Percentiles rank a stretch among this genome's conserved stretches.
Evolutionary conservation across 371 early-diverging fungal genomes (phyloP).

Genomic region (Mortierella sp.): DNA sequence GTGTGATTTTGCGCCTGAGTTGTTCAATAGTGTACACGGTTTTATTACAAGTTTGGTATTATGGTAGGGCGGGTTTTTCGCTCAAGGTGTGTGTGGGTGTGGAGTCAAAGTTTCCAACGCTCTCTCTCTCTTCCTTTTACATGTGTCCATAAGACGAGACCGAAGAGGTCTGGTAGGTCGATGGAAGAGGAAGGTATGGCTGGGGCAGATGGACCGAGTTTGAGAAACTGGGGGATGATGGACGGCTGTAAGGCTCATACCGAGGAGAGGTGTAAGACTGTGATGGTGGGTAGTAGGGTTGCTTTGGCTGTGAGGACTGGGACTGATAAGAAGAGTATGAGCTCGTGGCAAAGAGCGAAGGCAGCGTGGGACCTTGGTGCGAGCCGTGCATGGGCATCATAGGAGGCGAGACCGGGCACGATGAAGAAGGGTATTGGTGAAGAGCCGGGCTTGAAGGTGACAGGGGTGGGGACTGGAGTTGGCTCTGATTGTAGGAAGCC

Average conservation of each 20-base stretch:
- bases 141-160: conserved; percentile 3
- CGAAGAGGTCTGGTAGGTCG: conserved; percentile 15
- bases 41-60: conserved; percentile 36
- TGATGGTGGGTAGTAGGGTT: conserved; percentile 1
- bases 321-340: conserved; percentile 12
- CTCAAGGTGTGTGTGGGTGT: too few relatives aligned
- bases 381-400: conserved; percentile 27
- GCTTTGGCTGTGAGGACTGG: not conserved
- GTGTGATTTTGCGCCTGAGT: too few relatives aligned
- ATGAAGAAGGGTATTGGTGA: conserved; percentile 27
- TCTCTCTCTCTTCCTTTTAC: too few relatives aligned
- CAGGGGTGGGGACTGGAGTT: conserved; percentile 52
- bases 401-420: conserved; percentile 34
- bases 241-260: conserved; percentile 27
- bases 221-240: conserved; percentile 29
- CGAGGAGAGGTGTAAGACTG: conserved; percentile 11
- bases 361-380: conserved; percentile 19
- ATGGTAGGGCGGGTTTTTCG: not conserved
- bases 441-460: conserved; percentile 49
- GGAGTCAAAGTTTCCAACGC: too few relatives aligned
- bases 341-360: conserved; percentile 44
- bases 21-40: conserved; percentile 15
- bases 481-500: conserved; percentile 18
- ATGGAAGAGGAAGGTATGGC: conserved; percentile 30
- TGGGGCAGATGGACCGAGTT: conserved; percentile 35